Base-by-base conservation (phyloP, 345 rosid genomes). In the Syzygium oleosum region DNA sequence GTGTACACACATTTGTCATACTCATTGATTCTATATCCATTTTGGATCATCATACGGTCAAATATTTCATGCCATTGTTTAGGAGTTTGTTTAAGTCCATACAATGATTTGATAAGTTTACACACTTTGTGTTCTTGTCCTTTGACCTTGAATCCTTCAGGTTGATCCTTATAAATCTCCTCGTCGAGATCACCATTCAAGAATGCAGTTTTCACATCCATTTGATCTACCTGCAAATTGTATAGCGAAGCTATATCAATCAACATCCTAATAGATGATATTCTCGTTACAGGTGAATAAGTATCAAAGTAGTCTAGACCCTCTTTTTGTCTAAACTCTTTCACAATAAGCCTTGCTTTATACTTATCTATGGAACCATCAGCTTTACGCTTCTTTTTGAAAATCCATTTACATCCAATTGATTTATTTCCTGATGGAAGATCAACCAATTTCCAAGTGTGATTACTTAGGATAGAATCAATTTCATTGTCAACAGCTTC, bases 281-380 rank as follows among this genome's bases (percentile, higher is more conserved):
- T 59, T 6, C 16, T 59, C 12, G 8, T 5, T 12, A 59, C 2
- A 25, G 0, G 65, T 27, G 15, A 51, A 59, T 59, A 59, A 27
- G 3, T 59, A 27, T 59, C 1, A 27, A 27, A 59, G 15, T 59
- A 27, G 8, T 59, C 31, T 12, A 27, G 13, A 59, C 1, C 68
- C 0, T 59, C 16, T 59, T 3, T 27, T 59, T 27, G 4, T 27
- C 17, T 27, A 59, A 59, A 27, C 6, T 15, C 3, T 59, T 59
- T 59, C 16, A 4, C 68, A 3, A 59, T 4, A 19, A 0, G 0
- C n/a, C 1, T 3, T 27, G 31, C 7, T 59, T 59, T 5, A 25
- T 59, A 59, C 17, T 59, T 59, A 27, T 59, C 46, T 2, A 59
- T 59, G 31, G 2, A 27, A 27, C 68, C 17, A 59, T 59, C 0